These are phyloP conservation scores for Alternaria triticimaculans DNA, from an alignment of 2,329 filamentous ascomycete genomes.

Conservation along the genomic window DNA sequence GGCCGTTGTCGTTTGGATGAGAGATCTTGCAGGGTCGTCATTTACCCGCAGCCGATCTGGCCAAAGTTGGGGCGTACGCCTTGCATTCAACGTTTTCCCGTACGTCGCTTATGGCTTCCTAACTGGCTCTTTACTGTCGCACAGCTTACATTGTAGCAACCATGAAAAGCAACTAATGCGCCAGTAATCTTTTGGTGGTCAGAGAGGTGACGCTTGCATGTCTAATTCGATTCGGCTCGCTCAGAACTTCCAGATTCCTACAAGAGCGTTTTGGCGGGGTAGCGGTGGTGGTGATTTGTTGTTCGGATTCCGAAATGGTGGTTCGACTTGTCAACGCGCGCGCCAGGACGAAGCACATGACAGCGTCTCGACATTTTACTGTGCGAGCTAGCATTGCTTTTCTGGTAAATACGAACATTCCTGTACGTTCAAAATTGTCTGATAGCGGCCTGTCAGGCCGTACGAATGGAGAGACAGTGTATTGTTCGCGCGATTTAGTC, in stretches of 20 bases:
- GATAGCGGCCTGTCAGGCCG: neutral
- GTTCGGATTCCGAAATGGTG: neutral
- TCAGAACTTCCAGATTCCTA: neutral
- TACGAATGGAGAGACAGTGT: neutral
- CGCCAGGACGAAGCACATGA: neutral
- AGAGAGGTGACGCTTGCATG: neutral
- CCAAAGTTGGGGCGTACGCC: neutral
- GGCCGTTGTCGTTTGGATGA: neutral
- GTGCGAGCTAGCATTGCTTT: neutral
- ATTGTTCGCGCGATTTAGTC: neutral
- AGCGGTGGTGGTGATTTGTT: neutral
- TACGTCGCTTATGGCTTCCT: neutral
- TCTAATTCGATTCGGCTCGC: neutral
- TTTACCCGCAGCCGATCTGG: neutral
- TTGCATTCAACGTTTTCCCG: neutral
- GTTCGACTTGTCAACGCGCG: slow-evolving; percentile 7
- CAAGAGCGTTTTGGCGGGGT: neutral
- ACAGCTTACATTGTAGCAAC: neutral
- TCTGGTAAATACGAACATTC: neutral
- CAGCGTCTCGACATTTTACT: neutral
- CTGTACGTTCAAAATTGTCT: neutral
- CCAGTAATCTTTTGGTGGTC: neutral
- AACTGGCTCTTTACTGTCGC: neutral
- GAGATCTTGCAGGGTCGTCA: neutral
- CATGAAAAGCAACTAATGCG: neutral